These are phyloP conservation scores for Recurvomyces mirabilis DNA, from an alignment of 495 filamentous ascomycete species.

Conservation along the genomic window DNA sequence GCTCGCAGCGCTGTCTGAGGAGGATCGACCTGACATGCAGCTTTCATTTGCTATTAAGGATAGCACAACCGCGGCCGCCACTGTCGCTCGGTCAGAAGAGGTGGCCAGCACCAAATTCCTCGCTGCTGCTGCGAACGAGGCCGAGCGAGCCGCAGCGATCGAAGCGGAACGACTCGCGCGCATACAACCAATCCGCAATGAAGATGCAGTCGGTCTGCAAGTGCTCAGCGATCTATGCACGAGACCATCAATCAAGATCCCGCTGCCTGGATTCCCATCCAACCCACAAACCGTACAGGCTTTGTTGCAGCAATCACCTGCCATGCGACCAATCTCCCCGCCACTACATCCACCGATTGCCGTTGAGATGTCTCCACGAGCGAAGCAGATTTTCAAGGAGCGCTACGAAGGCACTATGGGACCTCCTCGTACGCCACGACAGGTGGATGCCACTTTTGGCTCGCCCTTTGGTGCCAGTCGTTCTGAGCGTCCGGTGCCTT, in stretches of 20 bases:
- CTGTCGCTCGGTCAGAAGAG: neutral
- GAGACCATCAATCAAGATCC: conserved; percentile 9
- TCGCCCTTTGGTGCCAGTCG: conserved; percentile 1
- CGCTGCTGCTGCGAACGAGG: conserved; percentile 9
- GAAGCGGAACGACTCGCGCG: no score
- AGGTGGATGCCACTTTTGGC: neutral
- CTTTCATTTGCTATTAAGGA: conserved; percentile 14
- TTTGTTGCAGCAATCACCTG: neutral
- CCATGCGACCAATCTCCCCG: neutral
- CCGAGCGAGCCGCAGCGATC: conserved; percentile 2
- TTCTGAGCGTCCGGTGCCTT: neutral
- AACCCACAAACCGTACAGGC: neutral
- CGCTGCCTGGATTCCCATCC: no score
- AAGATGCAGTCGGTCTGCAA: conserved; percentile 14
- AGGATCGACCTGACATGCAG: neutral
- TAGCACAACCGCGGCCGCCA: conserved; percentile 2
- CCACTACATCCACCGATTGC: conserved; percentile 3
- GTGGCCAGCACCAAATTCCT: conserved; percentile 1
- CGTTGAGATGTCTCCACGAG: conserved; percentile 13
- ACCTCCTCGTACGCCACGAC: conserved; percentile 9
- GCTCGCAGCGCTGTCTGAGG: conserved; percentile 2
- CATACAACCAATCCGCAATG: conserved; percentile 8
- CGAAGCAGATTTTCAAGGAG: conserved; percentile 7
- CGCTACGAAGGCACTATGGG: conserved; percentile 6
- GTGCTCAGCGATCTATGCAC: conserved; percentile 15